A percentile compares a stretch with the other conserved stretches of the same genome.
phyloP scores from a whole-genome alignment of 768 basidiomycete genomes.

The Hypholoma fasciculare region DNA sequence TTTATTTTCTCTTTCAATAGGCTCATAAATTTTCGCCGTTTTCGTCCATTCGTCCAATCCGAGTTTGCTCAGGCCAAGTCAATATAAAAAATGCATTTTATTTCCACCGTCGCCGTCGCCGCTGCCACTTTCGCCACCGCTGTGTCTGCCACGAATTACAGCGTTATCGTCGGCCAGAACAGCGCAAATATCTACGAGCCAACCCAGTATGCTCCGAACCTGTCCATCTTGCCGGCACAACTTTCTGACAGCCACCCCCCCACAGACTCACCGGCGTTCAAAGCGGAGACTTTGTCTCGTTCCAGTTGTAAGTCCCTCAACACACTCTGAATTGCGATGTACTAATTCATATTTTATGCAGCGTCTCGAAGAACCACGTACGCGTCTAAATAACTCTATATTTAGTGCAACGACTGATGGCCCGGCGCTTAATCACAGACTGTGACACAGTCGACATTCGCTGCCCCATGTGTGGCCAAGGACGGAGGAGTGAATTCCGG shows the following conservation, averaged over 20 bases:
- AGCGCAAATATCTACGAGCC: slow-evolving; percentile 27
- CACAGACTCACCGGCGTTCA: slow-evolving; percentile 31
- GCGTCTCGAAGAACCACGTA: slow-evolving; percentile 40
- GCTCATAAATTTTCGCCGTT: slow-evolving; percentile 9
- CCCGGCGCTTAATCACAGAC: slow-evolving; percentile 24
- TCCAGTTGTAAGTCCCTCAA: slow-evolving; percentile 39
- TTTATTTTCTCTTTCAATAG: slow-evolving; percentile 6
- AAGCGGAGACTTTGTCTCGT: slow-evolving; percentile 41
- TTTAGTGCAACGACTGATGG: neutral
- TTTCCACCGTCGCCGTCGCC: slow-evolving; percentile 15
- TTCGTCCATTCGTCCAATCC: slow-evolving; percentile 3
- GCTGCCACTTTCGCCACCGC: slow-evolving; percentile 25
- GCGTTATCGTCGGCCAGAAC: slow-evolving; percentile 33
- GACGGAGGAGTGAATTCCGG: slow-evolving; percentile 43
- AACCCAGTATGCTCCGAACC: slow-evolving; percentile 12
- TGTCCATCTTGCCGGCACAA: neutral
- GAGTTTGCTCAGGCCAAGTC: neutral
- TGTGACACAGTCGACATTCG: slow-evolving; percentile 41
- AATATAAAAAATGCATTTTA: slow-evolving; percentile 19
- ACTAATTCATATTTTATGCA: slow-evolving; percentile 11
- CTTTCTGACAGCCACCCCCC: neutral
- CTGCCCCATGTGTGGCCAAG: slow-evolving; percentile 34
- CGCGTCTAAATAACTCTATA: slow-evolving; percentile 7
- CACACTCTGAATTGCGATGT: neutral
- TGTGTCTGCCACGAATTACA: slow-evolving; percentile 29